A percentile compares a stretch with the other conserved stretches of the same genome.
phyloP scores from a whole-genome alignment of 2,329 filamentous ascomycete genomes.

The Leptoxyphium fumago region DNA sequence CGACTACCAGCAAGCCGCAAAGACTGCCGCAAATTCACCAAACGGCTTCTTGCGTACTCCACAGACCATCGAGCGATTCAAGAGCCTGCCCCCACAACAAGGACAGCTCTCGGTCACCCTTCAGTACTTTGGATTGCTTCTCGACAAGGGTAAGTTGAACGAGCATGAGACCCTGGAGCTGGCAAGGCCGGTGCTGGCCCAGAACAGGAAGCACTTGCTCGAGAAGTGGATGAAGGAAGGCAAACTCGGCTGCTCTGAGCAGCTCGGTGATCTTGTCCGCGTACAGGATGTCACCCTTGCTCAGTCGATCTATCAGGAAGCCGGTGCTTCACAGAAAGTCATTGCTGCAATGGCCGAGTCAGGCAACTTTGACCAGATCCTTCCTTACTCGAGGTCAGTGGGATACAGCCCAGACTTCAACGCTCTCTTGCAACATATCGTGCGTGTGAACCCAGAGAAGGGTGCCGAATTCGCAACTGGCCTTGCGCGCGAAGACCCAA shows the following conservation, averaged over 20 bases:
- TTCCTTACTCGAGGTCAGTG: conserved; percentile 72
- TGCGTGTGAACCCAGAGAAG: conserved; percentile 82
- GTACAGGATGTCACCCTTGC: conserved; percentile 80
- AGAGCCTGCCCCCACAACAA: conserved; percentile 63
- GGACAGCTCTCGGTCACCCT: conserved; percentile 87
- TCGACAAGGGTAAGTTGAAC: conserved; percentile 90
- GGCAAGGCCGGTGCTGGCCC: conserved; percentile 77
- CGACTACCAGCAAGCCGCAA: conserved; percentile 78
- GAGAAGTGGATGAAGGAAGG: conserved; percentile 97
- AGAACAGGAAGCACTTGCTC: conserved; percentile 86
- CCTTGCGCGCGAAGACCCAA: conserved; percentile 76
- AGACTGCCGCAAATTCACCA: conserved; percentile 91
- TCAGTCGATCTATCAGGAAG: conserved; percentile 76
- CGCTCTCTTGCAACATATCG: conserved; percentile 78
- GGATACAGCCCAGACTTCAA: conserved; percentile 95
- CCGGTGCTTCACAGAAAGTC: conserved; percentile 83
- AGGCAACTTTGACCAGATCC: conserved; percentile 91
- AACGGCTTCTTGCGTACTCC: conserved; percentile 87
- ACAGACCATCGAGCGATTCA: conserved; percentile 93
- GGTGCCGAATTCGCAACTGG: conserved; percentile 88
- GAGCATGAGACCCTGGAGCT: conserved; percentile 88
- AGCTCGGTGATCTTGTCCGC: conserved; percentile 86
- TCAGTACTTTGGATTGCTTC: conserved; percentile 92
- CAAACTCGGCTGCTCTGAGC: conserved; percentile 91
- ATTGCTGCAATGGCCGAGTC: conserved; percentile 91